Conservation (phyloP, 345 rosid species). For the Rhodomyrtus tomentosa region DNA sequence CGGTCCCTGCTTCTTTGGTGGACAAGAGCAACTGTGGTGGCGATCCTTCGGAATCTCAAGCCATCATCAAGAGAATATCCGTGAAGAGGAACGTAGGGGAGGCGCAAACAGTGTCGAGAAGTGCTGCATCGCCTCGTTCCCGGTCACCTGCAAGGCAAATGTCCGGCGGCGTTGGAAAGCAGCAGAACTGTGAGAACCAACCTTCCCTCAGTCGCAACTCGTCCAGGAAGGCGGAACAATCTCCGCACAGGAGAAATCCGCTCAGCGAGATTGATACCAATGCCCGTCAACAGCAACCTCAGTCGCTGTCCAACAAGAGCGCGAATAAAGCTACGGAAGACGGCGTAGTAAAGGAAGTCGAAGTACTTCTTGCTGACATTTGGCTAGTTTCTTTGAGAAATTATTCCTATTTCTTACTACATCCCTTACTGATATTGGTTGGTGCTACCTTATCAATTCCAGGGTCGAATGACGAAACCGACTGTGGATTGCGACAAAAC, state of each 20-base stretch:
- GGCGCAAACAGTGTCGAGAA: conserved; percentile 13
- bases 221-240: conserved; percentile 74
- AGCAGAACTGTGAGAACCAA: conserved; percentile 15
- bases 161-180: not conserved
- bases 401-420: not conserved
- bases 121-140: conserved; percentile 70
- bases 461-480: conserved; percentile 20
- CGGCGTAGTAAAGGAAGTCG: not conserved
- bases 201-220: conserved; percentile 60
- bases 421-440: not conserved
- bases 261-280: conserved; percentile 57
- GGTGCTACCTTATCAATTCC: not conserved
- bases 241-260: conserved; percentile 71
- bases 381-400: not conserved
- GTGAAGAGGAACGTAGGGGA: conserved; percentile 59
- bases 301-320: not conserved
- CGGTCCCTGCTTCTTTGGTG: conserved; percentile 77
- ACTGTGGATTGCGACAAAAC: conserved; percentile 11
- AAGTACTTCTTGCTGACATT: not conserved
- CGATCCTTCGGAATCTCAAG: conserved; percentile 3
- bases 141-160: conserved; percentile 24
- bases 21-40: conserved; percentile 25
- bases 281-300: not conserved
- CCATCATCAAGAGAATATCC: conserved; percentile 36
- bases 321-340: conserved; percentile 14